Evolutionary conservation across 495 filamentous ascomycete species (phyloP), one percentile per base, ranked within the genome.

Genomic region (Podospora conica): DNA sequence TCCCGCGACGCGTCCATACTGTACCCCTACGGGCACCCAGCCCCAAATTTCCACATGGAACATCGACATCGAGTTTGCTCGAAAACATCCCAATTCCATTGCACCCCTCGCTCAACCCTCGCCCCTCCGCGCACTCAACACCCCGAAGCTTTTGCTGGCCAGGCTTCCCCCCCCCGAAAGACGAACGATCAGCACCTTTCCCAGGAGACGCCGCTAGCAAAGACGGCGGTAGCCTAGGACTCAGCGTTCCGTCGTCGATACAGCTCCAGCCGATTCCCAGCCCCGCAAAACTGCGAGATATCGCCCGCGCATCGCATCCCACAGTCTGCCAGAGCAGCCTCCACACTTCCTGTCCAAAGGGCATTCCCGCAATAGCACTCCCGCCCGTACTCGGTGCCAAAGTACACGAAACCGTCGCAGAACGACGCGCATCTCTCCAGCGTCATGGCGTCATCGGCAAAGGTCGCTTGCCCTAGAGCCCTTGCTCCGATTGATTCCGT

Each of bases 281-380:
- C 77, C 23, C 81, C 81, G 66, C 82, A 84, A 48, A 74, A 77
- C 69, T 82, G 66, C 53, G 55, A 70, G 5, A 65, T 54, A 23
- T 80, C 71, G 24, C 81, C 82, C 23, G 70, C 71, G 67, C 81
- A 83, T 7, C 64, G 57, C 73, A 80, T 79, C 67, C 60, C 73
- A 70, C 81, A 83, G 23, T 83, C 78, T 21, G 58, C 33, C 21
- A 65, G 54, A 9, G 71, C 54, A 1, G 74, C 73, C 21, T 68
- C 21, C 27, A 54, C 65, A 27, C 76, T 79, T 22, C 75, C 74
- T 1, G 65, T 61, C 28, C 68, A 70, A 22, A 81, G 75, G 58
- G 29, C 54, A 56, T 76, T 71, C 18, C 76, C 78, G 66, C 80
- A 82, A 68, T 73, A 79, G 72, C 78, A 80, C 65, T 80, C 78